These are phyloP conservation scores for Globisporangium nagaii DNA, from an alignment of 352 stramenopile genomes.

Conservation along the genomic window DNA sequence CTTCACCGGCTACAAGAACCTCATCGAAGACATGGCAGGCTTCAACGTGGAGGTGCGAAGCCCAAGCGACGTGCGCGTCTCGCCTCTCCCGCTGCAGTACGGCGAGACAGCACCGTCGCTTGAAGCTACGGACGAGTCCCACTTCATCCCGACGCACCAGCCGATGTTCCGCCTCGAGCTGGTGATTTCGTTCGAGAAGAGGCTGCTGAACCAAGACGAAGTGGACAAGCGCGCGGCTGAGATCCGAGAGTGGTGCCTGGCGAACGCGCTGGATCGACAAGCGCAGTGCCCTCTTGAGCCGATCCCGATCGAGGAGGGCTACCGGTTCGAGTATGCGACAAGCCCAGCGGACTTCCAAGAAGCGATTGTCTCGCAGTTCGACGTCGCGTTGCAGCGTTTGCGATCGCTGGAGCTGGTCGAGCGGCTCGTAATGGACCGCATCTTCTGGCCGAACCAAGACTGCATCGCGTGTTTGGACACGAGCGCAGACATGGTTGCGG, in stretches of 20 bases:
- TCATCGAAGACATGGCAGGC: conserved; percentile 65
- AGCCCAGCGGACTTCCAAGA: conserved; percentile 60
- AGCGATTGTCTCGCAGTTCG: conserved; percentile 70
- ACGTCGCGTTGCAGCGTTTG: conserved; percentile 69
- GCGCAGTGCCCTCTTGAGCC: conserved; percentile 52
- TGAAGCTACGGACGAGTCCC: neutral
- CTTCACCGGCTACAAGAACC: conserved; percentile 56
- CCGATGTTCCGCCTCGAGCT: conserved; percentile 74
- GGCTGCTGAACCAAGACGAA: conserved; percentile 47
- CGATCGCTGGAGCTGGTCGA: conserved; percentile 89
- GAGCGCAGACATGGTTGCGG: conserved; percentile 50
- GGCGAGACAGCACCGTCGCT: neutral
- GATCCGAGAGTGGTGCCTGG: conserved; percentile 62
- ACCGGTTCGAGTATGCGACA: conserved; percentile 79
- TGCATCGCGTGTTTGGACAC: conserved; percentile 82
- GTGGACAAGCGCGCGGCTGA: conserved; percentile 42
- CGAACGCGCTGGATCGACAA: conserved; percentile 43
- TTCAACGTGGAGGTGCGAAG: conserved; percentile 51
- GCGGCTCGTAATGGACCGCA: conserved; percentile 90
- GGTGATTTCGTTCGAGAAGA: conserved; percentile 48
- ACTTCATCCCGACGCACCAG: conserved; percentile 29
- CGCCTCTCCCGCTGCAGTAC: neutral
- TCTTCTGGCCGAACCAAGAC: conserved; percentile 94
- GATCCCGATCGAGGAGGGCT: conserved; percentile 35
- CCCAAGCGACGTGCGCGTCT: conserved; percentile 39